phyloP scores from a whole-genome alignment of 2,329 filamentous ascomycete species.

The Arthrobotrys iridis region DNA sequence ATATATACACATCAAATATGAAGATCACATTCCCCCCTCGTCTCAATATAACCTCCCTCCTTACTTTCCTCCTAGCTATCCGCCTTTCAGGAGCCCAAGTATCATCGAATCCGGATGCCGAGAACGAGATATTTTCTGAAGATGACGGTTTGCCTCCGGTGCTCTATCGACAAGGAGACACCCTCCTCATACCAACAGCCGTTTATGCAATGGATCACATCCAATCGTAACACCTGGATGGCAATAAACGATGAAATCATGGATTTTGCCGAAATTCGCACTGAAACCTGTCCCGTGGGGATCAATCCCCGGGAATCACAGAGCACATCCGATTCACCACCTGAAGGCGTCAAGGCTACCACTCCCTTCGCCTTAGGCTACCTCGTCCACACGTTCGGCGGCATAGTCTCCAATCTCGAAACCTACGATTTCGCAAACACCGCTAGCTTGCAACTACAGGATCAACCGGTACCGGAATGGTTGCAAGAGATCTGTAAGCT shows the following conservation, averaged over 20 bases:
- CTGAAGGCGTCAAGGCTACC: neutral
- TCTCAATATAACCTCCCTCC: neutral
- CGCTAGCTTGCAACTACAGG: too few relatives aligned
- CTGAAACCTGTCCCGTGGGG: neutral
- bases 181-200: neutral
- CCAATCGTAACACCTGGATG: neutral
- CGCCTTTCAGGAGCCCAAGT: neutral
- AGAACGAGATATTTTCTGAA: neutral
- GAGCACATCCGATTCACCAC: neutral
- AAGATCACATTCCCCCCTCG: neutral
- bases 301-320: neutral
- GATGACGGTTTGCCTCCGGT: too few relatives aligned
- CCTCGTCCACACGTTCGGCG: neutral
- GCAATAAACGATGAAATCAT: neutral
- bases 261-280: neutral
- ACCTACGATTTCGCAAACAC: too few relatives aligned
- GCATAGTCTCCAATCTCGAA: neutral
- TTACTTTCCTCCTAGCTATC: neutral
- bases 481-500: neutral
- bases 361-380: neutral
- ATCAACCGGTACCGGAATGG: neutral
- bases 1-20: neutral
- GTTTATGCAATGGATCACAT: neutral
- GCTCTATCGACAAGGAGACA: neutral
- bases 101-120: neutral